These are phyloP conservation scores for Halenospora varia DNA, from an alignment of 495 filamentous ascomycete species.

Conservation along the genomic window DNA sequence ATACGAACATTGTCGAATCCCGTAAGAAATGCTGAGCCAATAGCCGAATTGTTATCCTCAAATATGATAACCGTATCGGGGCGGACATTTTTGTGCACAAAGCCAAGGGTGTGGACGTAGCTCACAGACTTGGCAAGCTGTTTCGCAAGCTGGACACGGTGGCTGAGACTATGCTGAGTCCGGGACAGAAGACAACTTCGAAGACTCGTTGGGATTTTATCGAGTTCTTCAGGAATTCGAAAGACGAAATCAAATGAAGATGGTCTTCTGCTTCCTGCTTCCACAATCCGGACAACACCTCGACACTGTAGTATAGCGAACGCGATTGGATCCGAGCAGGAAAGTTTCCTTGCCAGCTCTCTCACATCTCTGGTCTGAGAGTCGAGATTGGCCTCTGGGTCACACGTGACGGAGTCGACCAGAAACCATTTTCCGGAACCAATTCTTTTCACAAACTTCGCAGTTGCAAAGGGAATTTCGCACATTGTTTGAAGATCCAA, in stretches of 20 bases:
- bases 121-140: conserved; percentile 40
- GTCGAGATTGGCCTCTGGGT: no score
- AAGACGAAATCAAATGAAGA: conserved; percentile 8
- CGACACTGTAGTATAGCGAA: conserved; percentile 47
- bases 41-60: conserved; percentile 13
- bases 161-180: neutral
- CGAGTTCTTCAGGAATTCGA: conserved; percentile 1
- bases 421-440: conserved; percentile 13
- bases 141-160: conserved; percentile 31
- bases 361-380: conserved; percentile 30
- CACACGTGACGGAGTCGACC: conserved; percentile 25
- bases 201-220: neutral
- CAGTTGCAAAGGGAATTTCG: conserved; percentile 13
- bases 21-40: conserved; percentile 36
- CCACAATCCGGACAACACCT: conserved; percentile 29
- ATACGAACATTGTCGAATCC: conserved; percentile 48
- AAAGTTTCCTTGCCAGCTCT: conserved; percentile 36
- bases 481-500: conserved; percentile 1
- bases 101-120: conserved; percentile 45
- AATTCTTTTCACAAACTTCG: conserved; percentile 5
- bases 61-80: conserved; percentile 50
- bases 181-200: neutral
- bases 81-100: conserved; percentile 57
- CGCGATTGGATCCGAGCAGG: conserved; percentile 29
- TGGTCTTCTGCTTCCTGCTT: conserved; percentile 1